Percentiles rank a stretch among this genome's conserved stretches.
phyloP scores from a whole-genome alignment of 768 basidiomycete species.

The Mycena maculata region DNA sequence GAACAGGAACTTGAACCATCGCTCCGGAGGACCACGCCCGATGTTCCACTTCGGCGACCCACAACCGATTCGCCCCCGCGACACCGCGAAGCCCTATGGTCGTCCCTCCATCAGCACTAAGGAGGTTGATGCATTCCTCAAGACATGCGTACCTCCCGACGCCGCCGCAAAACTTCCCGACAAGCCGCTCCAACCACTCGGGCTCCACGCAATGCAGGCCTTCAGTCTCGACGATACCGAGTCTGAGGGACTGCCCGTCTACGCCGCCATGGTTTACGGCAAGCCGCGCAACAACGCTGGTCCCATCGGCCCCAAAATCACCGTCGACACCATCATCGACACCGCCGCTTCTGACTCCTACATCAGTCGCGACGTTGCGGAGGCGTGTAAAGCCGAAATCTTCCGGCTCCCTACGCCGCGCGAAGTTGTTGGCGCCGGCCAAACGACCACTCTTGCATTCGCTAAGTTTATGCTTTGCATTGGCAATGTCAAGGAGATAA shows the following conservation, averaged over 20 bases:
- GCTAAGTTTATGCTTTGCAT: too few species aligned
- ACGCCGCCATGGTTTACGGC: conserved; percentile 1
- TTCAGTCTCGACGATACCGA: conserved; percentile 8
- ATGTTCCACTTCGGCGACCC: conserved; percentile 8
- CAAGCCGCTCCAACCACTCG: neutral
- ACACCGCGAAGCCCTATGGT: neutral
- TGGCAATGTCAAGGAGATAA: too few species aligned
- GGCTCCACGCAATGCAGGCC: neutral
- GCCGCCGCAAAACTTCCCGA: too few species aligned
- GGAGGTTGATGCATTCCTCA: neutral
- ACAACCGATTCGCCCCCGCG: conserved; percentile 1
- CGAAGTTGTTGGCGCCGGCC: conserved; percentile 27
- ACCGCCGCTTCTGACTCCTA: conserved; percentile 28
- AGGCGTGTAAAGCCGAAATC: neutral
- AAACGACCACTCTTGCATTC: conserved; percentile 16
- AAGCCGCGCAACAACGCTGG: neutral
- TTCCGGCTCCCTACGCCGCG: neutral
- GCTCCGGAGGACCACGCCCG: neutral
- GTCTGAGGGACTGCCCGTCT: too few species aligned
- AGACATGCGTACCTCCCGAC: neutral
- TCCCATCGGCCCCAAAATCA: neutral
- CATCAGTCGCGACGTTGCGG: conserved; percentile 5
- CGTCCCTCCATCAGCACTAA: neutral
- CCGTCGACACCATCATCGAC: conserved; percentile 25
- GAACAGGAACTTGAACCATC: neutral